phyloP scores from a whole-genome alignment of 768 basidiomycete genomes.

The Kwoniella dendrophila region DNA sequence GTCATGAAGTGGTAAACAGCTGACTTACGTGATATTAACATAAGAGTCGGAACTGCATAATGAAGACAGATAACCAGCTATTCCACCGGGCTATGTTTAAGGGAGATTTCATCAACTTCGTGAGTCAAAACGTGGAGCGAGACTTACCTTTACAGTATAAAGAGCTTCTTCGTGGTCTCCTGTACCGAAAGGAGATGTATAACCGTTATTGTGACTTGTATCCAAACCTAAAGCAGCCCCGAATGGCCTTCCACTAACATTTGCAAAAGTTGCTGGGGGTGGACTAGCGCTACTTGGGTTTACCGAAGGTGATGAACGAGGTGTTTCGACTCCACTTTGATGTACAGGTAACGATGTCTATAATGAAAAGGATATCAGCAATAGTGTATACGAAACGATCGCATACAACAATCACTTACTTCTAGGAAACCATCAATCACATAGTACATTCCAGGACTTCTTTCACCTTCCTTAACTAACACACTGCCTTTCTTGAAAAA shows the following conservation, averaged over 20 bases:
- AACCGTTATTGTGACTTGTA: constrained; percentile 6
- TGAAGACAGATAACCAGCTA: constrained; percentile 93
- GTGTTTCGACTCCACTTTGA: constrained; percentile 27
- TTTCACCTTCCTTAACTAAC: constrained; percentile 84
- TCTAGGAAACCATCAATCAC: constrained; percentile 96
- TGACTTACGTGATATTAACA: constrained; percentile 73
- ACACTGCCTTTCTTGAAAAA: constrained; percentile 86
- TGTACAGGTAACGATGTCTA: constrained; percentile 29
- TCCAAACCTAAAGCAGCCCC: constrained; percentile 43
- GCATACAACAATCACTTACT: constrained; percentile 59
- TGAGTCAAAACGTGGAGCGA: not conserved
- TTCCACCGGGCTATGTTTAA: constrained; percentile 71
- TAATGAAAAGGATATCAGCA: not conserved
- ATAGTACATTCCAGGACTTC: constrained; percentile 89
- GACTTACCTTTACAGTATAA: constrained; percentile 75
- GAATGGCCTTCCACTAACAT: constrained; percentile 33
- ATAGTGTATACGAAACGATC: not conserved
- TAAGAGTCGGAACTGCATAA: constrained; percentile 90
- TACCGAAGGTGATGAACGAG: constrained; percentile 11
- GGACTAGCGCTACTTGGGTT: constrained; percentile 10
- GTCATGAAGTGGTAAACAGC: not conserved
- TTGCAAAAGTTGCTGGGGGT: constrained; percentile 18
- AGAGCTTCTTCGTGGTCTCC: constrained; percentile 63
- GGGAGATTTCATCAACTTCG: not conserved
- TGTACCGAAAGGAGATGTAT: constrained; percentile 2